Conservation (phyloP, 2,329 filamentous ascomycete species). For the Aspergillus hortae region DNA sequence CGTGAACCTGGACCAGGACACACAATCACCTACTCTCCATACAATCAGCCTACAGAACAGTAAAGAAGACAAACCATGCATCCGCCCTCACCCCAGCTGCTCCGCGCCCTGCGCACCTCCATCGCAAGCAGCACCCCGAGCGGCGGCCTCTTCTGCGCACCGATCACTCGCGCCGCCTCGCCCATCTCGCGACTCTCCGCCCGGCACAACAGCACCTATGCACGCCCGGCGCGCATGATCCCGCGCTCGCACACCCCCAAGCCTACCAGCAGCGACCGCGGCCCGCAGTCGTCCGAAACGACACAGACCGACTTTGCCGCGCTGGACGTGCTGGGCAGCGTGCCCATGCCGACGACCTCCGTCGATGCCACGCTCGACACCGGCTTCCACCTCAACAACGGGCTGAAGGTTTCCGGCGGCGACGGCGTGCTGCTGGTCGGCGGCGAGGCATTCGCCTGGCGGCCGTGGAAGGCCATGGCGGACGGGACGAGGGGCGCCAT, state of each 20-base stretch:
- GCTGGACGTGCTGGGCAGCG: slow-evolving; percentile 74
- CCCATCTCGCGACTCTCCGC: not conserved
- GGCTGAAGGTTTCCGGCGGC: slow-evolving; percentile 65
- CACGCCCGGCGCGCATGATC: slow-evolving; percentile 29
- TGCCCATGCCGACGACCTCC: slow-evolving; percentile 72
- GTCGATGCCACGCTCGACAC: slow-evolving; percentile 78
- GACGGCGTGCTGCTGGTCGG: slow-evolving; percentile 74
- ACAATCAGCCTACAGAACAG: not conserved
- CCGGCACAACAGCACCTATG: slow-evolving; percentile 23
- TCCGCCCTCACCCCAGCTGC: slow-evolving; percentile 40
- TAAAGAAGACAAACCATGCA: slow-evolving; percentile 26
- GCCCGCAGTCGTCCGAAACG: slow-evolving; percentile 57
- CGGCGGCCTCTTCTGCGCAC: slow-evolving; percentile 7
- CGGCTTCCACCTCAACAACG: slow-evolving; percentile 84
- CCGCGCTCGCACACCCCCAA: slow-evolving; percentile 33
- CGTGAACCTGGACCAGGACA: too few relatives aligned
- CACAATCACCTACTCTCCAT: not conserved
- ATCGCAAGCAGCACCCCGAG: slow-evolving; percentile 15
- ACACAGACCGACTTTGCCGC: slow-evolving; percentile 69
- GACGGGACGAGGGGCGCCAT: slow-evolving; percentile 46
- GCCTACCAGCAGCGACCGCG: slow-evolving; percentile 53
- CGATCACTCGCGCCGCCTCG: slow-evolving; percentile 10
- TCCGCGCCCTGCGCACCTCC: slow-evolving; percentile 40
- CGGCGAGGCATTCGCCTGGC: slow-evolving; percentile 86
- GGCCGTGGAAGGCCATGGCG: slow-evolving; percentile 63